A percentile compares a stretch with the other conserved stretches of the same genome.
phyloP scores from a whole-genome alignment of 768 basidiomycete species.

The Russula earlei region DNA sequence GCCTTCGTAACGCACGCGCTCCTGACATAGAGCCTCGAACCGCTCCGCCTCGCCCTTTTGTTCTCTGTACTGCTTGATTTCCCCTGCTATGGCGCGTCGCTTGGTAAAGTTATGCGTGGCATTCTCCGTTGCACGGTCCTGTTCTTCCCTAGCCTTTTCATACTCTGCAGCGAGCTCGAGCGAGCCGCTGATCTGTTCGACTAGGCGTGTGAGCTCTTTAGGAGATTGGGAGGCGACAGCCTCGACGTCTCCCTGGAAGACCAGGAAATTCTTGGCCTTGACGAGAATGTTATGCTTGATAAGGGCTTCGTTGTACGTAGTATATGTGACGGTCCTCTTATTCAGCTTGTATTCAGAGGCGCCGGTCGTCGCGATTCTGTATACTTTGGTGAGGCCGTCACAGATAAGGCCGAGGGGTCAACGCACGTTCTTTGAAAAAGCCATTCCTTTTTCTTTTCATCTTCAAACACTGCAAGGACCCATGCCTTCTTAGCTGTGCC shows the following conservation, averaged over 20 bases:
- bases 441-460: conserved; percentile 73
- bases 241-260: conserved; percentile 99
- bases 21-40: conserved; percentile 68
- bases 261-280: conserved; percentile 98
- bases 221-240: conserved; percentile 93
- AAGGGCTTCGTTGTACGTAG: conserved; percentile 82
- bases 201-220: conserved; percentile 77
- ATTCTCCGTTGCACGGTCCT: conserved; percentile 87
- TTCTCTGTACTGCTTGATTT: conserved; percentile 96
- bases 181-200: conserved; percentile 94
- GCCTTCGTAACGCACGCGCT: conserved; percentile 44
- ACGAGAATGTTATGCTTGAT: conserved; percentile 90
- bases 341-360: conserved; percentile 90
- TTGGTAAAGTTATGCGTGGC: conserved; percentile 94
- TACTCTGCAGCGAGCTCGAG: conserved; percentile 84
- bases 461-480: conserved; percentile 88
- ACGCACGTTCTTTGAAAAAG: conserved; percentile 84
- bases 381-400: not conserved
- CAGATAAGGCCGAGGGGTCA: not conserved
- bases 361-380: conserved; percentile 79
- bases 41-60: conserved; percentile 89
- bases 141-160: conserved; percentile 77
- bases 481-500: conserved; percentile 88
- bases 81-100: conserved; percentile 84
- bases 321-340: conserved; percentile 69